Percentiles rank a stretch among this genome's conserved stretches.
Evolutionary conservation across 306 rosid genomes (phyloP).

Genomic region (Chamaecrista fasciculata): DNA sequence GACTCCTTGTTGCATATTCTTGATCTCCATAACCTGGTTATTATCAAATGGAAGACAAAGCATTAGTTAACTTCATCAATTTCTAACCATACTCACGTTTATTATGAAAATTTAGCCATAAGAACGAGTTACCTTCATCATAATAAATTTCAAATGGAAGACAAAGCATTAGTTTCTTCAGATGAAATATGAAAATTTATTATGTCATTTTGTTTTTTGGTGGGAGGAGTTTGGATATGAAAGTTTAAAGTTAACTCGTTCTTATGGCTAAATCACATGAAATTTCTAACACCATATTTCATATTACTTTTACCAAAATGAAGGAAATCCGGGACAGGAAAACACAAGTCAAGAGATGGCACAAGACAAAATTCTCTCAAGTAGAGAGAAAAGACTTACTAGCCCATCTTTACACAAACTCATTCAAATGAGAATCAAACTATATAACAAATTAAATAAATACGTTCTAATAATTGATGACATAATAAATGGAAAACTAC

Average conservation of each 20-base stretch:
- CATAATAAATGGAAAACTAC: slow-evolving; percentile 2
- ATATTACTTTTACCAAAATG: not conserved
- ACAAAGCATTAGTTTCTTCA: too few species aligned
- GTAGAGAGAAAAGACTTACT: not conserved
- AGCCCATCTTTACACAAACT: not conserved
- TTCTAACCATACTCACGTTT: not conserved
- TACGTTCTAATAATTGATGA: not conserved
- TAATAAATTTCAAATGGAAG: too few species aligned
- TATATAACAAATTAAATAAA: not conserved
- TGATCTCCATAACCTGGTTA: slow-evolving; percentile 71
- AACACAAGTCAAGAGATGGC: not conserved
- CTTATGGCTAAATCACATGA: not conserved
- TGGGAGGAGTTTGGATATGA: too few species aligned
- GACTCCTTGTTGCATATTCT: slow-evolving; percentile 53
- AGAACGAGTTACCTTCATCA: too few species aligned
- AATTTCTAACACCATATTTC: not conserved
- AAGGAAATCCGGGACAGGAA: not conserved
- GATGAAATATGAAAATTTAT: too few species aligned
- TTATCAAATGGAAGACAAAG: slow-evolving; percentile 18
- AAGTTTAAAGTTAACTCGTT: not conserved
- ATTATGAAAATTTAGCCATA: too few species aligned
- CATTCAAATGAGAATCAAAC: not conserved
- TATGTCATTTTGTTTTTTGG: too few species aligned
- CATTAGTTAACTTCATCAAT: not conserved
- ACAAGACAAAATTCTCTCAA: not conserved